These are phyloP conservation scores for Pseudocercospora cruenta DNA, from an alignment of 2,329 filamentous ascomycete genomes.

Conservation along the genomic window DNA sequence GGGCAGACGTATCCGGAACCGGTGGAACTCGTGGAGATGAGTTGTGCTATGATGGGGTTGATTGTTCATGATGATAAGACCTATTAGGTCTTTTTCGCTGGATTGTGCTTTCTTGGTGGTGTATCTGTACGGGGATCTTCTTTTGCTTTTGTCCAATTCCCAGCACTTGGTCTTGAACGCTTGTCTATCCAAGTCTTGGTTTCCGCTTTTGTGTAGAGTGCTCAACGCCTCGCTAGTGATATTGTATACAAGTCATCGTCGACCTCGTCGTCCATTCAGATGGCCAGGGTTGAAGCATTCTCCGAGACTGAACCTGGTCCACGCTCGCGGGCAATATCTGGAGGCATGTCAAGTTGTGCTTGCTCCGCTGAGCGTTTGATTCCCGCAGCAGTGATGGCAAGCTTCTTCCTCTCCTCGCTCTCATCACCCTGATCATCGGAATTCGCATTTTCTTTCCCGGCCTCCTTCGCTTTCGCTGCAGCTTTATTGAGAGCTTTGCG, in stretches of 20 bases:
- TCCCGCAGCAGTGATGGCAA: conserved; percentile 21
- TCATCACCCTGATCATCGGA: conserved; percentile 55
- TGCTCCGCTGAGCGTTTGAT: conserved; percentile 29
- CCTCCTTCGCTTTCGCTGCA: conserved; percentile 50
- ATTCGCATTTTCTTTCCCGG: conserved; percentile 47
- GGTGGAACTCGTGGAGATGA: too few species aligned
- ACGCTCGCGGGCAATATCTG: conserved; percentile 27
- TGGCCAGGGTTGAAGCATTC: conserved; percentile 27
- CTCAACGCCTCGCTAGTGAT: background rate
- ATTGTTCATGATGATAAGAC: too few species aligned
- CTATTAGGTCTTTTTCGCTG: too few species aligned
- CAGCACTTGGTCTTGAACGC: conserved; percentile 7
- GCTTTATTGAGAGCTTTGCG: conserved; percentile 48
- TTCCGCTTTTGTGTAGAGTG: background rate
- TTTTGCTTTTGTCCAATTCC: background rate
- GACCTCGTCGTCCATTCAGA: conserved; percentile 9
- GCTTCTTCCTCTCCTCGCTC: conserved; percentile 20
- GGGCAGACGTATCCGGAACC: too few species aligned
- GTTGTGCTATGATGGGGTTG: too few species aligned
- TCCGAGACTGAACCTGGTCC: conserved; percentile 27
- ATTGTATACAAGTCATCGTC: background rate
- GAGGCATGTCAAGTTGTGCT: conserved; percentile 29
- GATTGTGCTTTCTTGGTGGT: too few species aligned
- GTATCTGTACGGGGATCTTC: background rate
- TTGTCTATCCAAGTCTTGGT: background rate